These are phyloP conservation scores for Polymyxa betae DNA, from an alignment of 208 protist genomes.

Conservation along the genomic window DNA sequence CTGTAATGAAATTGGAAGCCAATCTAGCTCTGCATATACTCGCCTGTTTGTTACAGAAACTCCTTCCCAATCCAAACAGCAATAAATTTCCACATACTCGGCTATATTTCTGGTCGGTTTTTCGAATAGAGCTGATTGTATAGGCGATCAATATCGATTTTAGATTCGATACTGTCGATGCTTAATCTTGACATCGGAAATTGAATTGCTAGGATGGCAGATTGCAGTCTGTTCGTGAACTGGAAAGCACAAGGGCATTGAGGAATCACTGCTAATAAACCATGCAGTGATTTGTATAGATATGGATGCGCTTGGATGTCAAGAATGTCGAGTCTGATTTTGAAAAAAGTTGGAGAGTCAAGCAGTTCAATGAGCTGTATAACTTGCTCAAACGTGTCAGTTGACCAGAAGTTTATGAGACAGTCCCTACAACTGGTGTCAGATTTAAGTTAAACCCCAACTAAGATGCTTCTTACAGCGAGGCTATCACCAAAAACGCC, in stretches of 20 bases:
- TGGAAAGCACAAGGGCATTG: neutral
- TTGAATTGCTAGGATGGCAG: neutral
- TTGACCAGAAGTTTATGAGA: neutral
- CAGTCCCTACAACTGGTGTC: slow-evolving; percentile 14
- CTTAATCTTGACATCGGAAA: neutral
- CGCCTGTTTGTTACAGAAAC: neutral
- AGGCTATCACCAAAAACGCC: neutral
- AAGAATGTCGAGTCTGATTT: neutral
- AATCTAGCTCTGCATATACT: neutral
- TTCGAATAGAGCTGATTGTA: neutral
- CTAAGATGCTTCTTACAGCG: neutral
- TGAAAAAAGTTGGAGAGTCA: neutral
- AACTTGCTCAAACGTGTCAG: neutral
- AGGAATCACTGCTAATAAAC: neutral
- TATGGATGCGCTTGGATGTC: neutral
- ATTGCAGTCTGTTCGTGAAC: neutral
- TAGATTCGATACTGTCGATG: neutral
- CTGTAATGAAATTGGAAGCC: slow-evolving; percentile 8
- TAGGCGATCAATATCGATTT: neutral
- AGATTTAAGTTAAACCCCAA: neutral
- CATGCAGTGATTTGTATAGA: slow-evolving; percentile 8
- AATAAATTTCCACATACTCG: neutral
- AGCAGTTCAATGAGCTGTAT: slow-evolving; percentile 40
- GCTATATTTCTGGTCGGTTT: neutral
- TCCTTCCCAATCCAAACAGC: neutral